Evolutionary conservation across 768 basidiomycete genomes (phyloP).

Genomic region (Pleurotus sapidus): DNA sequence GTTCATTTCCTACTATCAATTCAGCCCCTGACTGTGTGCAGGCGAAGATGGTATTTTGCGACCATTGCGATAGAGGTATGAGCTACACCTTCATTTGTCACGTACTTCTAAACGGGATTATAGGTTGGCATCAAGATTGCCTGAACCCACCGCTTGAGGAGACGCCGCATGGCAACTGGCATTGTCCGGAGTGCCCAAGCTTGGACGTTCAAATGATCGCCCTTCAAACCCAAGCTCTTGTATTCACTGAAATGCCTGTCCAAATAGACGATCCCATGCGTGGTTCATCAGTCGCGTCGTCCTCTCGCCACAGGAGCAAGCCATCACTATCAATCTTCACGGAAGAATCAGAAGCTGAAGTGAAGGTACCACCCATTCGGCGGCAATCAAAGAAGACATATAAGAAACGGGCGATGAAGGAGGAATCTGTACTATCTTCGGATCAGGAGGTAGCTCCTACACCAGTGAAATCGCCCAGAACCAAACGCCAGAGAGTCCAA

Average conservation of each 20-base stretch:
- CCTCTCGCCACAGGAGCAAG: constrained; percentile 29
- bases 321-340: constrained; percentile 11
- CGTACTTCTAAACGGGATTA: constrained; percentile 6
- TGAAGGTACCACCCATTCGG: constrained; percentile 12
- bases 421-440: constrained; percentile 13
- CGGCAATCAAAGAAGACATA: constrained; percentile 13
- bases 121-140: constrained; percentile 87
- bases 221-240: constrained; percentile 9
- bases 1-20: constrained; percentile 5
- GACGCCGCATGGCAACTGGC: constrained; percentile 76
- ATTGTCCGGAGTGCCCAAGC: constrained; percentile 63
- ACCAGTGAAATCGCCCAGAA: constrained; percentile 24
- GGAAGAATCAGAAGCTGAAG: constrained; percentile 22
- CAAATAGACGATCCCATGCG: constrained; percentile 13
- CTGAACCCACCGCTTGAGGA: constrained; percentile 67
- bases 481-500: constrained; percentile 48
- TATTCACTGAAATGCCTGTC: background rate
- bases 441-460: constrained; percentile 20
- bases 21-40: constrained; percentile 29
- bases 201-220: constrained; percentile 16
- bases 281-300: constrained; percentile 43
- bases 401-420: constrained; percentile 11
- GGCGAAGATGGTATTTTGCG: constrained; percentile 86
- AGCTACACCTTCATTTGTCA: constrained; percentile 9
- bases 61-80: constrained; percentile 88